Percentiles rank a stretch among this genome's conserved stretches.
These are phyloP conservation scores for Trichoderma oligosporum DNA, from an alignment of 2,329 filamentous ascomycete genomes.

Conservation along the genomic window DNA sequence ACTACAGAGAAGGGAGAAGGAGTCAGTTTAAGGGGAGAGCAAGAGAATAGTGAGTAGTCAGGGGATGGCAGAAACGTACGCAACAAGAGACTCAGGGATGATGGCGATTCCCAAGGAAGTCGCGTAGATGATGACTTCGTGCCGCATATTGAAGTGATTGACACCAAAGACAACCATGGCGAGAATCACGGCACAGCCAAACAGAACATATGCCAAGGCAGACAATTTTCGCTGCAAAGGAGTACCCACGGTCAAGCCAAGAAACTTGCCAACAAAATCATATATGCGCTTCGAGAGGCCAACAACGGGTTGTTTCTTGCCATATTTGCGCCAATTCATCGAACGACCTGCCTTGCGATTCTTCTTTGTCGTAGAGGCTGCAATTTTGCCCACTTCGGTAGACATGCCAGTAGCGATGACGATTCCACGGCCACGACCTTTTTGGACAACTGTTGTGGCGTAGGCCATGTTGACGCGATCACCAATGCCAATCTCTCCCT, in stretches of 20 bases:
- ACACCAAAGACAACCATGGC: constrained; percentile 57
- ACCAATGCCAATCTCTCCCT: constrained; percentile 59
- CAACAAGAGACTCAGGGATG: constrained; percentile 62
- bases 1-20: constrained; percentile 28
- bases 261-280: constrained; percentile 53
- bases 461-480: constrained; percentile 74
- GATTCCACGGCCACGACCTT: constrained; percentile 68
- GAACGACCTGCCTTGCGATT: constrained; percentile 52
- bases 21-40: constrained; percentile 20
- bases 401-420: constrained; percentile 69
- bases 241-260: constrained; percentile 64
- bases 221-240: constrained; percentile 75
- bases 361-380: constrained; percentile 52
- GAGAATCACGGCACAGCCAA: constrained; percentile 61
- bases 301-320: constrained; percentile 47
- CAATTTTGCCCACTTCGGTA: constrained; percentile 69
- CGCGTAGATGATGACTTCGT: constrained; percentile 55
- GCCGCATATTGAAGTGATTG: constrained; percentile 49
- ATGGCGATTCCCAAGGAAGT: constrained; percentile 59
- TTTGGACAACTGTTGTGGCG: constrained; percentile 68
- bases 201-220: constrained; percentile 72
- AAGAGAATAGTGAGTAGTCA: neutral
- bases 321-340: constrained; percentile 52
- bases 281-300: constrained; percentile 46
- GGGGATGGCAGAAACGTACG: constrained; percentile 39